Conservation (phyloP, 495 filamentous ascomycete species). For the Hypoxylon perforatum region DNA sequence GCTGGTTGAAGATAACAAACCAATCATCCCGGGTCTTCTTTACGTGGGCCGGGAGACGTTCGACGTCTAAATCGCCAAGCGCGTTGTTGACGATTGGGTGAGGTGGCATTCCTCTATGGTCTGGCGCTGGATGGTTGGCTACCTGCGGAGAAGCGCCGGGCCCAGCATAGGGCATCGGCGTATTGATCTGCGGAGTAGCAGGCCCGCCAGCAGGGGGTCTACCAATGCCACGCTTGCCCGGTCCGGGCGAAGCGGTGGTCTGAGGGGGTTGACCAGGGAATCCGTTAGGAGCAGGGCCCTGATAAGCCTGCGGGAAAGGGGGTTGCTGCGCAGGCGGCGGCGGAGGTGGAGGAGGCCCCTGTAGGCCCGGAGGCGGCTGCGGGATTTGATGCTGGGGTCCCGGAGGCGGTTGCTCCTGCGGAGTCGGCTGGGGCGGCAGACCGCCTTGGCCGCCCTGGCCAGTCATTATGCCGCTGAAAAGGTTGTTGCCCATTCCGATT, state of each 20-base stretch:
- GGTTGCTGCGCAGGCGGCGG: slow-evolving; percentile 64
- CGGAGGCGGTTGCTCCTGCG: slow-evolving; percentile 62
- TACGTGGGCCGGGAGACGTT: slow-evolving; percentile 81
- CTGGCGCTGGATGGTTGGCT: slow-evolving; percentile 78
- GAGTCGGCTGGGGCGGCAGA: slow-evolving; percentile 84
- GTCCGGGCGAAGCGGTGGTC: slow-evolving; percentile 87
- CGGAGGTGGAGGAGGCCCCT: slow-evolving; percentile 69
- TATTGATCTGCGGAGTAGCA: slow-evolving; percentile 89
- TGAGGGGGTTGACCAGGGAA: slow-evolving; percentile 77
- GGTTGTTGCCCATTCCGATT: slow-evolving; percentile 90
- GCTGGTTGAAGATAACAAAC: slow-evolving; percentile 91
- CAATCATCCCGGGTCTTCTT: slow-evolving; percentile 87
- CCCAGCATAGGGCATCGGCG: slow-evolving; percentile 83
- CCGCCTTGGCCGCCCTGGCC: slow-evolving; percentile 87
- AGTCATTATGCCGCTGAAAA: slow-evolving; percentile 96
- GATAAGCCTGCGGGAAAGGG: slow-evolving; percentile 63
- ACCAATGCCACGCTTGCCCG: slow-evolving; percentile 68
- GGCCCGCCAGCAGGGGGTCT: slow-evolving; percentile 74
- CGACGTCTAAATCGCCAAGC: slow-evolving; percentile 87
- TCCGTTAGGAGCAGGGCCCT: slow-evolving; percentile 60
- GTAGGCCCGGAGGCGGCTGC: slow-evolving; percentile 72
- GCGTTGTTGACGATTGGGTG: slow-evolving; percentile 72
- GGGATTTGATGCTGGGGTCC: slow-evolving; percentile 68
- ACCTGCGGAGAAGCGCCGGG: slow-evolving; percentile 86
- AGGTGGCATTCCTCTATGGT: slow-evolving; percentile 53